Base-by-base conservation (phyloP, 2,329 filamentous ascomycete species). In the Aspergillus tanneri region DNA sequence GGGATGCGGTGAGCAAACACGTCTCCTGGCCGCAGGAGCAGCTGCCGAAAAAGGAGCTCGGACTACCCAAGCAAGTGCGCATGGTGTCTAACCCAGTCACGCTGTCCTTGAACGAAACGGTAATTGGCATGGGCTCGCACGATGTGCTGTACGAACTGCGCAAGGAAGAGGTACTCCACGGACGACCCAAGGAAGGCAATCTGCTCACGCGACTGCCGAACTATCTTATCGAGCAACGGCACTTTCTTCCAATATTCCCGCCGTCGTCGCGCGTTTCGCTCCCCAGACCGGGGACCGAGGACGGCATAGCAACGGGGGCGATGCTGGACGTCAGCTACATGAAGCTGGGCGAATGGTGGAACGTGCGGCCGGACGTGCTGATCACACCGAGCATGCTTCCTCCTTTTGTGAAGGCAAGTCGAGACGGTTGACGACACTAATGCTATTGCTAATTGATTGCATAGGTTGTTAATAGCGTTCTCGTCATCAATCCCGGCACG, bases 81-180 rank as follows among this genome's bases (percentile, higher is more conserved):
- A 81, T 95, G 58, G 82, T 96, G 12, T 89, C 90, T 2, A 97
- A 97, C 64, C 93, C 93, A 1, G 92, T 95, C 77, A 90, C 88
- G 7, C 71, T 97, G 3, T 88, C 84, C 5, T 77, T 97, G 55
- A 99, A 99, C 70, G 93, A 97, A 70, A 80, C 86, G 35, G 79
- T 92, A 2, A 72, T 96, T 21, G 90, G 88, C 4, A 79, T 96
- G 58, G 90, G 86, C 21, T 86, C 85, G 0, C 87, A 95, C 61
- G 93, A 99, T 64, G 75, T 90, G 3, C 77, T 99, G 1, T 90
- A 84, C 54, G 90, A 96, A 70, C 73, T 96, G 43, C 80, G 85
- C n/a, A 76, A 80, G 21, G 86, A 92, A 60, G 90, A 95, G 67
- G 76, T 86, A 1, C 70, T 75, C 5, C 79, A 80, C 16, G 80